These are phyloP conservation scores for Diaporthe nobilis DNA, from an alignment of 2,329 filamentous ascomycete genomes.

Conservation along the genomic window DNA sequence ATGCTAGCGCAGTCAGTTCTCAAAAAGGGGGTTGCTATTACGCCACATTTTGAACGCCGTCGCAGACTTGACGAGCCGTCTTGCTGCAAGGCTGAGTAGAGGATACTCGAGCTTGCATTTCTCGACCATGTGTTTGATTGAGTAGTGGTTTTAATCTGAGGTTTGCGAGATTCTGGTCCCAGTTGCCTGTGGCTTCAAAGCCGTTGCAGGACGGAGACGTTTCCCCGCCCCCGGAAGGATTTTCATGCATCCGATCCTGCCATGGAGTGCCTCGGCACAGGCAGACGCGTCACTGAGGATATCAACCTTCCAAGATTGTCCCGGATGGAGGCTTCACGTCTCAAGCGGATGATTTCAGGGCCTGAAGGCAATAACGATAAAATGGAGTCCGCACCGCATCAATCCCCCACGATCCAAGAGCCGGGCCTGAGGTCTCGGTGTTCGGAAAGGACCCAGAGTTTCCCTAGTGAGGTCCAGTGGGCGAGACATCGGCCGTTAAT, in stretches of 20 bases:
- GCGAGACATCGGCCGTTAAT: conserved; percentile 19
- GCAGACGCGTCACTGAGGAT: not conserved
- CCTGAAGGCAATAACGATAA: not conserved
- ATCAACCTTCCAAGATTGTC: not conserved
- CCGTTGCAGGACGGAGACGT: not conserved
- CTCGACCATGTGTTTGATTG: fast-evolving
- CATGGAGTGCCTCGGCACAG: not conserved
- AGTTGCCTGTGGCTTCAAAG: not conserved
- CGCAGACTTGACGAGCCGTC: not conserved
- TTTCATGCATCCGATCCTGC: not conserved
- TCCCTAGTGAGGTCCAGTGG: not conserved
- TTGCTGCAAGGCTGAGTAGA: not conserved
- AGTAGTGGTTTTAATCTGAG: not conserved
- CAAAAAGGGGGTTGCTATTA: not conserved
- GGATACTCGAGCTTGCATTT: not conserved
- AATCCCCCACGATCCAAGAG: not conserved
- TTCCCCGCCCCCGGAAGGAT: not conserved
- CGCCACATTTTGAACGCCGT: not conserved
- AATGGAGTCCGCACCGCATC: not conserved
- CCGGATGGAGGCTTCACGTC: not conserved
- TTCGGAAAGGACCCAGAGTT: not conserved
- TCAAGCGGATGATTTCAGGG: too few species aligned
- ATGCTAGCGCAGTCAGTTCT: not conserved
- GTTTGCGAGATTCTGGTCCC: fast-evolving
- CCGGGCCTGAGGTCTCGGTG: not conserved